Base-by-base conservation (phyloP, 148 eudicot genomes). In the Rhododendron williamsianum region DNA sequence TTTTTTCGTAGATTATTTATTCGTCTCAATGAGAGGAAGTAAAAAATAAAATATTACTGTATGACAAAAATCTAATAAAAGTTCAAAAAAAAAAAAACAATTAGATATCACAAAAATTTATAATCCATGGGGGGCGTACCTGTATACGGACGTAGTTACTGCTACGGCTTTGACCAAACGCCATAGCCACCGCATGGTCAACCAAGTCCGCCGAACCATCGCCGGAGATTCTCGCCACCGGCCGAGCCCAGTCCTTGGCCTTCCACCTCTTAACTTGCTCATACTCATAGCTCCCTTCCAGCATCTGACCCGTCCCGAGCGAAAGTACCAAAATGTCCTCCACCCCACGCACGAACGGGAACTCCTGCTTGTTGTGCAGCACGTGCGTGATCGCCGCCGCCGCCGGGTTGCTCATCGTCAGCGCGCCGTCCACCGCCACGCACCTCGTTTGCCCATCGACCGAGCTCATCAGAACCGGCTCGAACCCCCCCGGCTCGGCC, bases 381-480 rank as follows among this genome's bases (percentile, higher is more conserved):
- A 96, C 98, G 89, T 96, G 98, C 36, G 98, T 96, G 6, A 96
- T 94, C 11, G 98, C 98, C 60, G 98, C 98, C 13, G 95, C 94
- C 21, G 98, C 89, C 36, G 98, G 98, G 89, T 96, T 96, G 36
- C 87, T 90, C 94, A 96, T 92, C 33, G 94, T 92, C 52, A 96
- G 58, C 3, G 95, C 96, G 3, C 98, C 98, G 63, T 93, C 94
- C 1, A 94, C 93, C 33, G 92, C 98, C 72, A 93, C 88, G 85
- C 98, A 94, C 84, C 91, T 73, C 2, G 95, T 94, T 82, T 85
- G 69, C 3, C 94, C 94, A 84, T 96, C 94, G 1, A 90, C 87
- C 0, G 98, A 96, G 2, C 81, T 79, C 94, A 96, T 89, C 21
- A 82, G 41, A 1, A 93, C 95, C 86, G 98, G 98, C 4, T 88